Evolutionary conservation across 2,329 filamentous ascomycete species (phyloP), one percentile per base, ranked within the genome.

Genomic region (Periconia macrospinosa): DNA sequence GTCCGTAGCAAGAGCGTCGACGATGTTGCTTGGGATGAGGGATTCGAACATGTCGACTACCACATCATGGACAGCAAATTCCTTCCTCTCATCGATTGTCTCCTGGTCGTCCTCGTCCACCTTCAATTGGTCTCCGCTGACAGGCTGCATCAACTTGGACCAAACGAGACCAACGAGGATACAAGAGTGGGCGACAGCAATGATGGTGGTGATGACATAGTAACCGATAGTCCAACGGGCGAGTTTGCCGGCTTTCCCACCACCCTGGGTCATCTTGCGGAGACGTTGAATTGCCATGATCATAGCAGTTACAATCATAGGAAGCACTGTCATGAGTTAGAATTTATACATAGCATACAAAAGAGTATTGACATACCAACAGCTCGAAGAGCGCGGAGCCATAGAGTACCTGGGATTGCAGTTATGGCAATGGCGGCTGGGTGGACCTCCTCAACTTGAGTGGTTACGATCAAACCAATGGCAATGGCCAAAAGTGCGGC

Each of bases 231-330:
- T 80, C 76, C 75, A 81, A 23, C 64, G 67, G n/a, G 79, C 81
- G 0, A 83, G 73, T 47, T 63, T 60, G 17, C 62, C 74, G 6
- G 76, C 79, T 47, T 63, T 60, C n/a, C 62, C 73, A 7, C 76
- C 79, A 13, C 76, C 74, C 10, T 73, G 62, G 11, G 76, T 68
- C 75, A 83, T 79, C 7, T 70, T 73, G 17, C 77, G 74, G 8
- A 83, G 71, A n/a, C 75, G 73, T 45, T 79, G 78, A 6, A 83
- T 70, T 6, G 80, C 78, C 17, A 82, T 71, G 45, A 83, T 77
- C 73, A 83, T 82, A 20, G 81, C 79, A 8, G 74, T 77, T 23
- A 82, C 70, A 41, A 83, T 83, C 50, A 83, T 66, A 1, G 80
- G 80, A 1, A 83, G 33, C 11, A 37, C 33, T 37, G 33, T 13